Conservation (phyloP, 768 basidiomycete genomes). For the Leccinum ochraceum region DNA sequence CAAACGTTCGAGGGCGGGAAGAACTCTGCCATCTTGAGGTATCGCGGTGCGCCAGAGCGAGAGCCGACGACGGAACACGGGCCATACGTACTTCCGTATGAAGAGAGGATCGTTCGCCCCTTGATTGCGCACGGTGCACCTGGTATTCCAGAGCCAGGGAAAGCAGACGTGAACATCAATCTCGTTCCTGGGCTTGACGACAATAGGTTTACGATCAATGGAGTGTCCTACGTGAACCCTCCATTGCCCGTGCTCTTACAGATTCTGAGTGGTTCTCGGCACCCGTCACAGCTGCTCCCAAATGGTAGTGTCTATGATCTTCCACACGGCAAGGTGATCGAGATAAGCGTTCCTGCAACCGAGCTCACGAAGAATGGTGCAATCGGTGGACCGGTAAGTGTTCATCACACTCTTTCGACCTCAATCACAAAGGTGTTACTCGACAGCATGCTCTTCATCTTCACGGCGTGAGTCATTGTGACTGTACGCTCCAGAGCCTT, state of each 20-base stretch:
- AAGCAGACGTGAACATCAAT: constrained; percentile 29
- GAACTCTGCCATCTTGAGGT: constrained; percentile 22
- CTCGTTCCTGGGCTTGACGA: constrained; percentile 9
- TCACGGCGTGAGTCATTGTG: constrained; percentile 17
- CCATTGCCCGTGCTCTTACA: constrained; percentile 22
- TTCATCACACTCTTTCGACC: neutral
- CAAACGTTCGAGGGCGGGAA: constrained; percentile 37
- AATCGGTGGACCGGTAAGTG: constrained; percentile 35
- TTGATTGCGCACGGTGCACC: constrained; percentile 24
- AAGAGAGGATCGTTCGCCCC: constrained; percentile 22
- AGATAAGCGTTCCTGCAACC: constrained; percentile 21
- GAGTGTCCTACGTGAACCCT: constrained; percentile 9
- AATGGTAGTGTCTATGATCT: constrained; percentile 16
- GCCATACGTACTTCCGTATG: constrained; percentile 10
- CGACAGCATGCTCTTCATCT: constrained; percentile 25
- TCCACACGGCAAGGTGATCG: constrained; percentile 17
- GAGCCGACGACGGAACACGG: constrained; percentile 32
- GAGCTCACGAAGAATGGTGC: constrained; percentile 17
- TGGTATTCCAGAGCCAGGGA: constrained; percentile 20
- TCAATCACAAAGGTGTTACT: neutral
- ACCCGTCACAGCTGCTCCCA: constrained; percentile 16
- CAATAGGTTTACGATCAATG: constrained; percentile 11
- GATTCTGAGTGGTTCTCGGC: constrained; percentile 23
- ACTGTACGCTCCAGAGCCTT: neutral
- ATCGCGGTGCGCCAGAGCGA: constrained; percentile 22